These are phyloP conservation scores for Apiospora saccharicola DNA, from an alignment of 2,329 filamentous ascomycete species.

Conservation along the genomic window DNA sequence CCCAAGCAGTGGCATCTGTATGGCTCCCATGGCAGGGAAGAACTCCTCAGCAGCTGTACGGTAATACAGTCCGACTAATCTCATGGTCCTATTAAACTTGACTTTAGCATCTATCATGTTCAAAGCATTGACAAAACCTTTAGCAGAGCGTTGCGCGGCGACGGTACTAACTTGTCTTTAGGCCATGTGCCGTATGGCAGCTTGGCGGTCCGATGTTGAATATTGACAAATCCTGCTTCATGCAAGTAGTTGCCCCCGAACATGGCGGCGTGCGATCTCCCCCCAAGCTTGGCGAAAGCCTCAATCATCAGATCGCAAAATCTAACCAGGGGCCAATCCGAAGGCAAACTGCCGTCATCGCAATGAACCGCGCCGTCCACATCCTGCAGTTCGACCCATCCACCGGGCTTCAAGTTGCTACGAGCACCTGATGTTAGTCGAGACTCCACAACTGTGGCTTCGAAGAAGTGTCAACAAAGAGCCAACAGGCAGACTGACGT, in stretches of 20 bases:
- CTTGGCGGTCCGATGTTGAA: slow-evolving; percentile 34
- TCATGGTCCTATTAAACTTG: slow-evolving; percentile 41
- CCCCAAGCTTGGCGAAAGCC: slow-evolving; percentile 47
- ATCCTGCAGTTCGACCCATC: slow-evolving; percentile 56
- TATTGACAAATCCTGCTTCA: slow-evolving; percentile 37
- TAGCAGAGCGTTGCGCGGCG: neutral
- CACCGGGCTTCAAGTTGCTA: slow-evolving; percentile 50
- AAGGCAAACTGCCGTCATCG: slow-evolving; percentile 46
- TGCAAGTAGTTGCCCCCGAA: slow-evolving; percentile 46
- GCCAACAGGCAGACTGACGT: slow-evolving; percentile 36
- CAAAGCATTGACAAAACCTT: neutral
- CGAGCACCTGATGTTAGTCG: neutral
- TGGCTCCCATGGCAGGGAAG: slow-evolving; percentile 48
- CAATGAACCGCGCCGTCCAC: slow-evolving; percentile 49
- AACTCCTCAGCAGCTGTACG: slow-evolving; percentile 50
- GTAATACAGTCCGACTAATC: slow-evolving; percentile 51
- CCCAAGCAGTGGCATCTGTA: slow-evolving; percentile 48
- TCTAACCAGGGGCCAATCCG: slow-evolving; percentile 41
- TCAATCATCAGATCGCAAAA: slow-evolving; percentile 46
- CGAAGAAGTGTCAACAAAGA: slow-evolving; percentile 26
- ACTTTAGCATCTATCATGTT: neutral
- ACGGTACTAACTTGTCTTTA: slow-evolving; percentile 34
- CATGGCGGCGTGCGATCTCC: slow-evolving; percentile 47
- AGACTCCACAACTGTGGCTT: slow-evolving; percentile 25
- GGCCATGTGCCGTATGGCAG: slow-evolving; percentile 40